These are phyloP conservation scores for Sphaerulina populicola DNA, from an alignment of 2,329 filamentous ascomycete species.

Conservation along the genomic window DNA sequence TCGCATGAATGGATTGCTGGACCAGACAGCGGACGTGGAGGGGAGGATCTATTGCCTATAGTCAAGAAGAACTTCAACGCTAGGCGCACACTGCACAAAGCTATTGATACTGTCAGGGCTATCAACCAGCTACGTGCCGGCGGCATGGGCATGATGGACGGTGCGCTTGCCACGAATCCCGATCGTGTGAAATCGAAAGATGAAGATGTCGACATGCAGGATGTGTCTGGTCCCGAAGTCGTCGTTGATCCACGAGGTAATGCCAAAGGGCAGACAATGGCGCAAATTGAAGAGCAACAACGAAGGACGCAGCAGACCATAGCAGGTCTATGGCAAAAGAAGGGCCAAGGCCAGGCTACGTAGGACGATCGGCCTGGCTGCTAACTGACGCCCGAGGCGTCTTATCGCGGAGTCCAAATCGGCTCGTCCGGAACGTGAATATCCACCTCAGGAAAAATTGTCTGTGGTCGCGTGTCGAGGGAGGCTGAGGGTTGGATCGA, in stretches of 20 bases:
- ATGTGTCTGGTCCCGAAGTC: conserved; percentile 20
- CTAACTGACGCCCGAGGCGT: no score
- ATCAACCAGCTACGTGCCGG: conserved; percentile 60
- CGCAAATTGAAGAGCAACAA: conserved; percentile 54
- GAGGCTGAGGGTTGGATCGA: no score
- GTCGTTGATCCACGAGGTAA: conserved; percentile 52
- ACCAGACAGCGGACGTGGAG: conserved; percentile 41
- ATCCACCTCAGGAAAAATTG: no score
- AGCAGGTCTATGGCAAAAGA: conserved; percentile 46
- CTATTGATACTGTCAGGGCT: conserved; percentile 59
- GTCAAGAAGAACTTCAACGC: conserved; percentile 67
- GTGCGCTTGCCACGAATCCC: conserved; percentile 50
- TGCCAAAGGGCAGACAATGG: conserved; percentile 53
- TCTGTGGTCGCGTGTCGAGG: no score
- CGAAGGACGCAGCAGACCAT: conserved; percentile 52
- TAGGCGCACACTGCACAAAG: conserved; percentile 55
- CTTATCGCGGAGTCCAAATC: no score
- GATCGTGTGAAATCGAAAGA: conserved; percentile 25
- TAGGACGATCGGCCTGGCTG: not conserved
- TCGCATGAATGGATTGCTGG: conserved; percentile 58
- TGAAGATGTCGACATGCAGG: conserved; percentile 38
- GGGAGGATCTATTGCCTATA: conserved; percentile 52
- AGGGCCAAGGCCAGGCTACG: conserved; percentile 14
- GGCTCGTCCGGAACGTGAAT: no score
- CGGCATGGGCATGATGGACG: conserved; percentile 53